A percentile compares a stretch with the other conserved stretches of the same genome.
These are phyloP conservation scores for Hirschfeldia incana DNA, from an alignment of 345 rosid genomes.

Conservation along the genomic window DNA sequence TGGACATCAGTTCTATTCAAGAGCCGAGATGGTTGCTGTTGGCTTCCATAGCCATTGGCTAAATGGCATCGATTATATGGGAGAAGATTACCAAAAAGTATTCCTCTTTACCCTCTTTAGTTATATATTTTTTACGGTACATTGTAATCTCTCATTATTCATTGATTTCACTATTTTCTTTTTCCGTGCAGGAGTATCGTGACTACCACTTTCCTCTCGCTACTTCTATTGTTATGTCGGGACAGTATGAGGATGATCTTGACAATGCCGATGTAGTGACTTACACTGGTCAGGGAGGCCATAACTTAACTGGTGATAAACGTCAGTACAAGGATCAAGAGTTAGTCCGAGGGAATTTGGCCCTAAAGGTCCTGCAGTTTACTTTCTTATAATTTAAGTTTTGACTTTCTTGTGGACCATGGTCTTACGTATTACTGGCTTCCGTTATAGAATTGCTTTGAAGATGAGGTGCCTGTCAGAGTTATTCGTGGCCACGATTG, in stretches of 20 bases:
- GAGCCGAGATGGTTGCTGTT: conserved; percentile 90
- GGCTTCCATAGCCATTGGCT: conserved; percentile 95
- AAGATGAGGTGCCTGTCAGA: conserved; percentile 65
- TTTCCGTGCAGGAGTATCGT: conserved; percentile 49
- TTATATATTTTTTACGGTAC: neutral
- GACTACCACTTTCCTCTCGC: conserved; percentile 67
- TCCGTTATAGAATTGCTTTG: conserved; percentile 67
- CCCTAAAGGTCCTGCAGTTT: conserved; percentile 61
- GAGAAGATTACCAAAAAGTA: conserved; percentile 57
- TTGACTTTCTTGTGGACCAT: neutral
- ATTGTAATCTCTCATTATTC: neutral
- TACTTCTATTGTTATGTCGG: conserved; percentile 75
- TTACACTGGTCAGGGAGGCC: conserved; percentile 97
- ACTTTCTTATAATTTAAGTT: neutral
- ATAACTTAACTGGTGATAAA: conserved; percentile 75
- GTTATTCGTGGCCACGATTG: conserved; percentile 83
- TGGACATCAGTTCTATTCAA: conserved; percentile 86
- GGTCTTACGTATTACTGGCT: conserved; percentile 8
- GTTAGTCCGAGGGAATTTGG: conserved; percentile 81
- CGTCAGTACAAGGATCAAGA: conserved; percentile 79
- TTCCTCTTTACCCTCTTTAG: neutral
- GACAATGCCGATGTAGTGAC: conserved; percentile 89
- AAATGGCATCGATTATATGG: conserved; percentile 92
- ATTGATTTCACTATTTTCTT: neutral
- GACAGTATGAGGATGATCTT: conserved; percentile 93